Evolutionary conservation across 129 eudicot species (phyloP), one percentile per base, ranked within the genome.

Genomic region (Pseudognaphalium luteoalbum): DNA sequence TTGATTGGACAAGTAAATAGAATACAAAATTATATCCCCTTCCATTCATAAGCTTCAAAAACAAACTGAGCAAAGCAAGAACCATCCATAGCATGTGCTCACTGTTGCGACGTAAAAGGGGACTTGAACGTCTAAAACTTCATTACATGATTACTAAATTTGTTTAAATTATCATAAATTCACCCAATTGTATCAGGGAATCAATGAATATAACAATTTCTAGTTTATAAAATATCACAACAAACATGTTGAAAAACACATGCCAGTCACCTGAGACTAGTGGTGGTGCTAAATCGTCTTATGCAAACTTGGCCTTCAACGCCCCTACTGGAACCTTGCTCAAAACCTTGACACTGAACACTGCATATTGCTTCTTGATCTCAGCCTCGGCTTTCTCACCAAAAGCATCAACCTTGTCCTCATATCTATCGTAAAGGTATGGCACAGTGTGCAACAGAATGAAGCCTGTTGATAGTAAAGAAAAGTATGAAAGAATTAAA

Each of bases 291-390:
- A 52, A 19, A 29, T 33, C 12, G 41, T 74, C 70, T 77, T 77
- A 83, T 15, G 76, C 67, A 59, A 77, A 70, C 86, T 88, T 88
- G 70, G 71, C 82, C 83, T 92, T 92, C 81, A 82, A 61, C 1
- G 91, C 76, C 20, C 92, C 97, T 70, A 76, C 81, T 0, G 97
- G 98, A 22, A 93, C 84, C 88, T 88, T 91, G 79, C 93, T 93
- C 83, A 93, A 81, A 70, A 93, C 91, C 87, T 88, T 93, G 6
- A 61, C 90, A 54, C 81, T 74, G 78, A 90, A 86, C 15, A 91
- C 87, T 1, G 90, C 93, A 83, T 90, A 93, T 29, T 93, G 98
- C 72, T 90, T 90, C 88, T 90, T 90, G 62, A 93, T 51, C 84
- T 93, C 96, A 11, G 76, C 74, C 75, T 83, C 86, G 3, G 96